Base-by-base conservation (phyloP, 192 early-diverging fungal genomes). In the Gonapodya sp. region DNA sequence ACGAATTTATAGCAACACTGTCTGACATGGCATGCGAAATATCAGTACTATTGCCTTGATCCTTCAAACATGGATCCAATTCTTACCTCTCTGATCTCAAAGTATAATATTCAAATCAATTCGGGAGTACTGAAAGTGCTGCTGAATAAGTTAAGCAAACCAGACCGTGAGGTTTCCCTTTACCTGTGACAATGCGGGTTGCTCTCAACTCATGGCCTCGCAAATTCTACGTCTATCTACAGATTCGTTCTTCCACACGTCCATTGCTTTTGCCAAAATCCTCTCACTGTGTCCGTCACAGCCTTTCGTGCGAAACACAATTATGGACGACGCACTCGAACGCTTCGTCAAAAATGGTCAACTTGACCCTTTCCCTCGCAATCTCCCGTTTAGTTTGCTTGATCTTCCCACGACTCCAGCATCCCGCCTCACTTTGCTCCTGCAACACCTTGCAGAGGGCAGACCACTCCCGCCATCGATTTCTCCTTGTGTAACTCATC, bases 31-130 rank as follows among this genome's bases (percentile, higher is more conserved):
- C n/a, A n/a, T n/a, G n/a, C n/a, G n/a, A n/a, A n/a, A n/a, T n/a
- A n/a, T n/a, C 46, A 64, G 46, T 64, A 64, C 46, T 64, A 64
- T 24, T 64, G 46, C 46, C 46, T 64, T 64, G 46, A 64, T 64
- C 8, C 46, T 64, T 8, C 46, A 16, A 64, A 8, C 8, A 8
- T 64, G 8, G 46, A 64, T 64, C 46, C 46, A 24, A 64, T 64
- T 24, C 8, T 64, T 24, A 8, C 8, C 8, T 16, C 24, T 64
- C 46, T 64, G 8, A 24, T 64, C 24, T 64, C 46, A 64, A 64
- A 64, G 24, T 64, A 64, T 64, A 24, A 24, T 8, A 64, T 64
- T 8, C 8, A 64, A 24, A 24, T 64, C 24, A 64, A 8, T 64
- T 64, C 46, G 46, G 46, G 46, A 64, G 46, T 64, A 16, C 8